Percentiles rank a stretch among this genome's conserved stretches.
Conservation (phyloP, 306 rosid species). For the Pyrus betulifolia region DNA sequence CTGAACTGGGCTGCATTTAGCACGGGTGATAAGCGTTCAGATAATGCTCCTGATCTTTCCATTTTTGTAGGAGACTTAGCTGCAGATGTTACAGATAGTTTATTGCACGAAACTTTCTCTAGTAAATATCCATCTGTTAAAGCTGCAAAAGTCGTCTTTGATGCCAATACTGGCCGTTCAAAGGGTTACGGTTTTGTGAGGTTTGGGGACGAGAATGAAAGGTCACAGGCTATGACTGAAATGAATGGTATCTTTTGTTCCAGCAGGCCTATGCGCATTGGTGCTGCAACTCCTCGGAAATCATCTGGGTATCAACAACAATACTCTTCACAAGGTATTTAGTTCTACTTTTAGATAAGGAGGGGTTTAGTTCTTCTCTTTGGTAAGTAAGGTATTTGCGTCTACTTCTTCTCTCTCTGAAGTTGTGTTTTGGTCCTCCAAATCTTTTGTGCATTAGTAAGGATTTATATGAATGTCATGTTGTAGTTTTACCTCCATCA, state of each 20-base stretch:
- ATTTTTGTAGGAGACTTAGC: slow-evolving; percentile 96
- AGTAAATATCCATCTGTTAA: slow-evolving; percentile 80
- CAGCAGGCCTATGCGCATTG: slow-evolving; percentile 92
- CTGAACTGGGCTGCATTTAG: slow-evolving; percentile 95
- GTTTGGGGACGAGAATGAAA: slow-evolving; percentile 85
- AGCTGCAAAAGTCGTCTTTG: slow-evolving; percentile 93
- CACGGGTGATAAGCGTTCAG: slow-evolving; percentile 80
- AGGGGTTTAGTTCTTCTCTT: not conserved
- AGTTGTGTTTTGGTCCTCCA: not conserved
- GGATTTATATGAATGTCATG: not conserved
- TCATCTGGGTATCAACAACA: slow-evolving; percentile 77
- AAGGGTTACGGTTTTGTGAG: slow-evolving; percentile 98
- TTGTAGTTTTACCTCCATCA: not conserved
- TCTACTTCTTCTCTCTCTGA: slow-evolving; percentile 10
- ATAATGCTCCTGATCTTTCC: slow-evolving; percentile 82
- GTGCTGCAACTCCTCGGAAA: slow-evolving; percentile 94
- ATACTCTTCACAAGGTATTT: slow-evolving; percentile 41
- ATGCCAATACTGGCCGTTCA: slow-evolving; percentile 89
- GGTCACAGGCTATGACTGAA: slow-evolving; percentile 78
- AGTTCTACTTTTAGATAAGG: slow-evolving; percentile 1
- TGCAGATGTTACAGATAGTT: slow-evolving; percentile 78
- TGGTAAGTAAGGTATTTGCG: not conserved
- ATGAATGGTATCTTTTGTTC: slow-evolving; percentile 87
- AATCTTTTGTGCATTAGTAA: not conserved
- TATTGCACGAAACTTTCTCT: slow-evolving; percentile 71